phyloP scores from a whole-genome alignment of 805 yeast genomes.

The Cephaloascus albidus region DNA sequence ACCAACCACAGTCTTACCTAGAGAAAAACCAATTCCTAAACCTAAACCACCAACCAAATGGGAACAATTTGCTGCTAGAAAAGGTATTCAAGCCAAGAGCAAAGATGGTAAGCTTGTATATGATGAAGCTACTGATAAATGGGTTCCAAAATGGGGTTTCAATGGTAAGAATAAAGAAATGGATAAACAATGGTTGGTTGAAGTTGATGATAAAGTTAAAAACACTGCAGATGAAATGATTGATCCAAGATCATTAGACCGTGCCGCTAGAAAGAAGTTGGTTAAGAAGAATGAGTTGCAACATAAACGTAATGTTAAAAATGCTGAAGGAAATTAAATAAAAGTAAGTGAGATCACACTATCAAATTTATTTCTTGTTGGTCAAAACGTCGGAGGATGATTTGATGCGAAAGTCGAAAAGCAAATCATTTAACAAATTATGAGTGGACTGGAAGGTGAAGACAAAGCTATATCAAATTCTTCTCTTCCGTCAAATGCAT shows the following conservation, averaged over 20 bases:
- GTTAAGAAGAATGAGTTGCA: constrained; percentile 79
- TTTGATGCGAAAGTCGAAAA: too few species aligned
- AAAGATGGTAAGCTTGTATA: constrained; percentile 83
- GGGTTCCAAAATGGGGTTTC: constrained; percentile 99
- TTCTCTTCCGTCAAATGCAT: too few species aligned
- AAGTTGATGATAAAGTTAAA: constrained; percentile 69
- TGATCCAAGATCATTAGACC: constrained; percentile 77
- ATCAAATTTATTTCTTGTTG: too few species aligned
- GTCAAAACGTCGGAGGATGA: too few species aligned
- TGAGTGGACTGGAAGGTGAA: too few species aligned
- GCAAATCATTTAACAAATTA: too few species aligned
- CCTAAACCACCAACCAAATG: constrained; percentile 89
- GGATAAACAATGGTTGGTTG: constrained; percentile 94
- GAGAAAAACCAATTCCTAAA: constrained; percentile 94
- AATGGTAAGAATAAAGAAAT: constrained; percentile 82
- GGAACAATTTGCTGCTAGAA: constrained; percentile 93
- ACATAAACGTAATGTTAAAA: constrained; percentile 69
- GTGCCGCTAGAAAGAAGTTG: constrained; percentile 78
- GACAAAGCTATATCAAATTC: too few species aligned
- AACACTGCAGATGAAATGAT: constrained; percentile 47
- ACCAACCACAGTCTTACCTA: constrained; percentile 72
- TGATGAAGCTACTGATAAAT: constrained; percentile 84
- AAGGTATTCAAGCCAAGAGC: constrained; percentile 87
- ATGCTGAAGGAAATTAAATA: constrained; percentile 12
- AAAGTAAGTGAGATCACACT: too few species aligned